phyloP scores from a whole-genome alignment of 805 yeast genomes.

The Candida easanensis region DNA sequence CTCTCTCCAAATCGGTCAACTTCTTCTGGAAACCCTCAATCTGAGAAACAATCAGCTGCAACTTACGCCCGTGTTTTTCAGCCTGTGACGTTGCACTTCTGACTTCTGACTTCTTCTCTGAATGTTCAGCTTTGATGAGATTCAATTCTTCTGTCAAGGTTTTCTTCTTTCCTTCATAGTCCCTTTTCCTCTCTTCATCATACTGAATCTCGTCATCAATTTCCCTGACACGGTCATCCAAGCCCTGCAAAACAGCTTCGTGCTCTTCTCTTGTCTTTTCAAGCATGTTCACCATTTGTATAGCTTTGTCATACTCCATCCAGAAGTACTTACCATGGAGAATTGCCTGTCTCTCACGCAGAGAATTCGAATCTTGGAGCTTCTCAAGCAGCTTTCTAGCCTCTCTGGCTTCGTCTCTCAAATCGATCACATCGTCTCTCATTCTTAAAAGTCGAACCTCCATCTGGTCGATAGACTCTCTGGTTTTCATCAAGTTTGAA shows the following conservation, averaged over 20 bases:
- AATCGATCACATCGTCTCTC: slow-evolving; percentile 36
- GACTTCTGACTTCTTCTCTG: slow-evolving; percentile 10
- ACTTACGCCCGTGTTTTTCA: slow-evolving; percentile 20
- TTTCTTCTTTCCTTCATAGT: slow-evolving; percentile 7
- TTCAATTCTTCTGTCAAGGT: slow-evolving; percentile 18
- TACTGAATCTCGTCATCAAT: slow-evolving; percentile 5
- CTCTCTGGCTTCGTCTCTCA: slow-evolving; percentile 40
- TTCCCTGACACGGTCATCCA: slow-evolving; percentile 6
- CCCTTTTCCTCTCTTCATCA: slow-evolving; percentile 1
- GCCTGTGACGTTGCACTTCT: slow-evolving; percentile 9
- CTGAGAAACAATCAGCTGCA: slow-evolving; percentile 18
- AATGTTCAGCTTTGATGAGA: slow-evolving; percentile 17
- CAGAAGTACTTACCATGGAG: slow-evolving; percentile 49
- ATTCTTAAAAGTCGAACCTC: slow-evolving; percentile 38
- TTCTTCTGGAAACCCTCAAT: slow-evolving; percentile 2
- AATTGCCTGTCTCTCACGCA: slow-evolving; percentile 36
- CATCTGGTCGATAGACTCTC: slow-evolving; percentile 33
- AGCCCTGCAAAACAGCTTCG: slow-evolving; percentile 7
- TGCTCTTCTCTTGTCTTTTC: slow-evolving; percentile 14
- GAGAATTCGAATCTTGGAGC: slow-evolving; percentile 39
- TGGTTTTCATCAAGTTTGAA: slow-evolving; percentile 46
- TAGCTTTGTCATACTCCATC: slow-evolving; percentile 36
- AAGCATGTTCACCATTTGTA: slow-evolving; percentile 12
- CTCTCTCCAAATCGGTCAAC: slow-evolving; percentile 2
- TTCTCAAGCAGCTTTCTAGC: slow-evolving; percentile 40